Evolutionary conservation across 176 grass and related monocot species (phyloP).

Genomic region (Zea luxurians): DNA sequence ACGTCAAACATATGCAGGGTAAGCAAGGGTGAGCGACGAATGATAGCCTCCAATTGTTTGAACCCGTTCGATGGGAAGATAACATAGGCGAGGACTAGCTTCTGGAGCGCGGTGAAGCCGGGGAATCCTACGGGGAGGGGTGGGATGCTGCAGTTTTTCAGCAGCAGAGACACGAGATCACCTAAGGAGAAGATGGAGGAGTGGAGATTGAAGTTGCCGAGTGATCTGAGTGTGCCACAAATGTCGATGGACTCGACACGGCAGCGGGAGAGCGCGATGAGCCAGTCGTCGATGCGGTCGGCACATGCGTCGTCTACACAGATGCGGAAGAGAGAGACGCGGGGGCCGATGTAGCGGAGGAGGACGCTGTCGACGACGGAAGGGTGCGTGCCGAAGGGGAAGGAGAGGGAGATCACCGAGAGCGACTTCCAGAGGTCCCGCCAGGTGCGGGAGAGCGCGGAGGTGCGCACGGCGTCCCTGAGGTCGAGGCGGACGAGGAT

Average conservation of each 20-base stretch:
- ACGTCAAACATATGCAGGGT: neutral
- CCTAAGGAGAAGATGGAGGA: conserved; percentile 27
- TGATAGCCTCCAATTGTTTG: conserved; percentile 18
- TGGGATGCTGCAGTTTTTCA: neutral
- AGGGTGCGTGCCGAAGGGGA: neutral
- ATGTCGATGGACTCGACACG: neutral
- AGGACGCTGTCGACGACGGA: neutral
- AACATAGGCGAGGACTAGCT: neutral
- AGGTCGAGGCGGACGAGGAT: conserved; percentile 23
- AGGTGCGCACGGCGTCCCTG: conserved; percentile 5
- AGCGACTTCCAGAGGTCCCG: conserved; percentile 29
- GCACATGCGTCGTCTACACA: neutral
- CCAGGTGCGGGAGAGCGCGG: conserved; percentile 37
- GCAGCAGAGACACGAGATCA: neutral
- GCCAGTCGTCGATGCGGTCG: conserved; percentile 6
- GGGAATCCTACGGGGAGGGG: neutral
- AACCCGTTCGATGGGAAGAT: neutral
- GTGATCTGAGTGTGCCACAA: neutral
- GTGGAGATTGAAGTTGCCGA: neutral
- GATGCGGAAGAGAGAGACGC: neutral
- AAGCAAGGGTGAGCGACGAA: conserved; percentile 9
- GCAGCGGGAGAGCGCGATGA: conserved; percentile 21
- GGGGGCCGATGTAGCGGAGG: neutral
- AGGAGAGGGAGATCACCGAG: conserved; percentile 4
- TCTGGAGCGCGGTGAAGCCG: conserved; percentile 1